Base-by-base conservation (phyloP, 768 basidiomycete species). In the Lyophyllum shimeji region DNA sequence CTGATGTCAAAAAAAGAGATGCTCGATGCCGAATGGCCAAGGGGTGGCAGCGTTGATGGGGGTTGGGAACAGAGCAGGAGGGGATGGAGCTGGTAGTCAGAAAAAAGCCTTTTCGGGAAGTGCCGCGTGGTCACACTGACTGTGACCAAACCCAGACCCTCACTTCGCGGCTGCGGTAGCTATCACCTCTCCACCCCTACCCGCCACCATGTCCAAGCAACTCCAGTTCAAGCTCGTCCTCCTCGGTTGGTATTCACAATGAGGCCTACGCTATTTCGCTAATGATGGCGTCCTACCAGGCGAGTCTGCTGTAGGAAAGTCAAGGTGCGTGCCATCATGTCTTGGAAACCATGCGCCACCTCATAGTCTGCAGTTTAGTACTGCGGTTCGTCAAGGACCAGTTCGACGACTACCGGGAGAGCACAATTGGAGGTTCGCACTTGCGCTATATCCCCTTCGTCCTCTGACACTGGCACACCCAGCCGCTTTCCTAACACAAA, bases 401-500 rank as follows among this genome's bases (percentile, higher is more conserved):
- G 71, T 96, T 95, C 63, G 93, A 95, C 67, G 93, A 95, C 72
- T 95, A 95, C 71, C 82, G 93, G 71, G 93, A 96, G 75, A 94
- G 92, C 63, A 96, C 93, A 21, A 95, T 95, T 62, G 93, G 93
- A 68, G 90, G 93, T 88, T 23, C 49, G 71, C 52, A 60, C 55
- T 65, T 60, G 21, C 15, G 46, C 23, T 55, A 43, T 37, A 29
- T 29, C 7, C n/a, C 37, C 33, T 27, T 23, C 43, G 18, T 8
- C 39, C 39, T 62, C 37, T 58, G 62, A 63, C 50, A 64, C 49
- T 33, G 45, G 51, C 56, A 40, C 54, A 27, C 39, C 23, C 65
- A 93, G 96, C 96, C 57, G 96, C 96, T 33, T 99, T 99, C 81
- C 73, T 99, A 62, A 98, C 97, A n/a, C 96, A 98, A 72, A 97